Evolutionary conservation across 768 basidiomycete species (phyloP).

Genomic region (Boletus vermiculosoides): DNA sequence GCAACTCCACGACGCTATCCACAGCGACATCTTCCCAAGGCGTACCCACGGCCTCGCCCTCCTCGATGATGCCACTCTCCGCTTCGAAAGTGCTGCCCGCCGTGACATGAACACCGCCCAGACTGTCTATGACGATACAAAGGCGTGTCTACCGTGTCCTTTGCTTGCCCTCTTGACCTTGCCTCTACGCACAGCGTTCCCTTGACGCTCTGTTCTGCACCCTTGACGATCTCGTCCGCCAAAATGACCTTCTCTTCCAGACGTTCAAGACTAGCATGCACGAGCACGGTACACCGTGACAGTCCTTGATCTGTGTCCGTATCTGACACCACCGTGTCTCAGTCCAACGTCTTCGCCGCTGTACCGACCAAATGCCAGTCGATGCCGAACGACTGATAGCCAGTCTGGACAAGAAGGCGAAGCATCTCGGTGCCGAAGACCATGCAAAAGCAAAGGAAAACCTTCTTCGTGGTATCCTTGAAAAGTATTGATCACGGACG

Average conservation of each 20-base stretch:
- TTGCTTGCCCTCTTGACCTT: constrained; percentile 12
- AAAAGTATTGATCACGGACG: constrained; percentile 27
- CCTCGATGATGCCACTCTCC: constrained; percentile 57
- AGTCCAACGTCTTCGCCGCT: constrained; percentile 46
- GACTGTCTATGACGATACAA: constrained; percentile 38
- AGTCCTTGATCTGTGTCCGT: not conserved
- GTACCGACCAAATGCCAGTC: constrained; percentile 45
- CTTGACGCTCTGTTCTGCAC: constrained; percentile 42
- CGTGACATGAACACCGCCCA: constrained; percentile 44
- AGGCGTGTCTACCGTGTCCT: constrained; percentile 38
- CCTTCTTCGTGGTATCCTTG: constrained; percentile 34
- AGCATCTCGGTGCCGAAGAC: constrained; percentile 36
- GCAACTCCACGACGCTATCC: constrained; percentile 36
- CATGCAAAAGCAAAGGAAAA: constrained; percentile 35
- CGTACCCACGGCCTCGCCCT: constrained; percentile 43
- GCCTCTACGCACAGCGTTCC: constrained; percentile 36
- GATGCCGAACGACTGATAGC: constrained; percentile 53
- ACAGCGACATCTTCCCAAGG: constrained; percentile 32
- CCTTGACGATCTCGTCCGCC: constrained; percentile 48
- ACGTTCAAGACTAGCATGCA: constrained; percentile 45
- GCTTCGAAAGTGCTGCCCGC: constrained; percentile 45
- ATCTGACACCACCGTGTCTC: constrained; percentile 10
- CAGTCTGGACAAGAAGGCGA: constrained; percentile 53
- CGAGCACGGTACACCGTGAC: constrained; percentile 43
- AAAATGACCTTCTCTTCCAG: constrained; percentile 51